Conservation (phyloP, 1,284 basidiomycete genomes). For the Spongispora temasekensis region DNA sequence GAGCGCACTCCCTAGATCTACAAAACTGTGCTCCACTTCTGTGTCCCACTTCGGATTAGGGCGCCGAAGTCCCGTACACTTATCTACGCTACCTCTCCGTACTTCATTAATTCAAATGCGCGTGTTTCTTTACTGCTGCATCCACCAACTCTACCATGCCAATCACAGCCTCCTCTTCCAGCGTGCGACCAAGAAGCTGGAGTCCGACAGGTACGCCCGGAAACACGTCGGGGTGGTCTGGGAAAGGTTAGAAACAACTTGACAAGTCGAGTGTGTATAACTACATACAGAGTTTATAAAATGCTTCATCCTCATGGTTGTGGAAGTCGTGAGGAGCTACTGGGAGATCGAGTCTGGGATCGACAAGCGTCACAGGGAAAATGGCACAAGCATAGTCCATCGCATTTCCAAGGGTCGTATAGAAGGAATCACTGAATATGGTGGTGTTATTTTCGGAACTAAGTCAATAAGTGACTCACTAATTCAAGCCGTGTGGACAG, state of each 20-base stretch:
- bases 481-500: conserved; percentile 56
- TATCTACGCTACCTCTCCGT: background rate
- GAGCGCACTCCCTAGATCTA: background rate
- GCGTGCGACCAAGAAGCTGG: conserved; percentile 66
- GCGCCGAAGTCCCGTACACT: no score
- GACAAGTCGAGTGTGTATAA: conserved; percentile 2
- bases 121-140: conserved; percentile 33
- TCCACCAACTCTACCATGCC: conserved; percentile 64
- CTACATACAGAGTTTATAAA: conserved; percentile 60
- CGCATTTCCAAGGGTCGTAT: conserved; percentile 69
- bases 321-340: conserved; percentile 48
- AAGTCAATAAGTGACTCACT: conserved; percentile 34
- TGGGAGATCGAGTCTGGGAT: conserved; percentile 50
- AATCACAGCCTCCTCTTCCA: conserved; percentile 78
- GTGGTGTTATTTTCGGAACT: conserved; percentile 14
- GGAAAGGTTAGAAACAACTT: background rate
- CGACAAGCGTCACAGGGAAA: conserved; percentile 68
- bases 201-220: conserved; percentile 67
- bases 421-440: conserved; percentile 38
- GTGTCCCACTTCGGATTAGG: background rate
- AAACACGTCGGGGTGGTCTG: conserved; percentile 63
- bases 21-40: background rate
- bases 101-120: background rate
- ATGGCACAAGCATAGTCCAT: conserved; percentile 68
- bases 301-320: conserved; percentile 49